Conservation (phyloP, 169 alveolate genomes). For the Eimeria falciformis region DNA sequence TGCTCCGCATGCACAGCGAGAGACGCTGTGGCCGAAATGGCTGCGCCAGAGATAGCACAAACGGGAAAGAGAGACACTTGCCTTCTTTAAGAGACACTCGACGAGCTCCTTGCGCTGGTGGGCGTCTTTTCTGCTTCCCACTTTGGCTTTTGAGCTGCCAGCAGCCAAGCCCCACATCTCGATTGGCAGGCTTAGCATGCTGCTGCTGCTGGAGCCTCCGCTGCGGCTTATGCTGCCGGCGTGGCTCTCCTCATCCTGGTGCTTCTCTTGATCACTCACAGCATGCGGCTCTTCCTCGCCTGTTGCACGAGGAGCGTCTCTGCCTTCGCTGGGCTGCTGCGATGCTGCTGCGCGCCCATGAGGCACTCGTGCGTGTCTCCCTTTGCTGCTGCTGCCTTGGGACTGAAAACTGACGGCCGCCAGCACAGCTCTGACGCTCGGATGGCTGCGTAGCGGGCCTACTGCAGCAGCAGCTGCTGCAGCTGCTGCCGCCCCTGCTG, state of each 20-base stretch:
- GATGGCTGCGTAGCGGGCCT: neutral
- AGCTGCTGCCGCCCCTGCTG: neutral
- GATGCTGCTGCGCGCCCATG: neutral
- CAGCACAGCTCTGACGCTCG: neutral
- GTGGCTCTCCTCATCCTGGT: neutral
- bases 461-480: neutral
- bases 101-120: constrained; percentile 4
- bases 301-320: neutral
- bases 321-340: neutral
- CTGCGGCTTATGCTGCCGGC: neutral
- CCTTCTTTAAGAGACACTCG: neutral
- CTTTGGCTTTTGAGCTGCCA: neutral
- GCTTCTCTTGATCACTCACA: neutral
- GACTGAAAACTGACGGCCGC: neutral
- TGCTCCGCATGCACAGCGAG: too few species aligned
- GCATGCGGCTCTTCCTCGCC: neutral
- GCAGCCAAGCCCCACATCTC: neutral
- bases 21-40: too few species aligned
- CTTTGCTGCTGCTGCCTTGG: neutral
- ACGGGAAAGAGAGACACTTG: neutral
- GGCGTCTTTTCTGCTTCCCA: neutral
- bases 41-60: too few species aligned
- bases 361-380: neutral
- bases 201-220: neutral
- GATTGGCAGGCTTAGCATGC: neutral